Base-by-base conservation (phyloP, 1,284 basidiomycete genomes). In the Rhizopogon parksii region DNA sequence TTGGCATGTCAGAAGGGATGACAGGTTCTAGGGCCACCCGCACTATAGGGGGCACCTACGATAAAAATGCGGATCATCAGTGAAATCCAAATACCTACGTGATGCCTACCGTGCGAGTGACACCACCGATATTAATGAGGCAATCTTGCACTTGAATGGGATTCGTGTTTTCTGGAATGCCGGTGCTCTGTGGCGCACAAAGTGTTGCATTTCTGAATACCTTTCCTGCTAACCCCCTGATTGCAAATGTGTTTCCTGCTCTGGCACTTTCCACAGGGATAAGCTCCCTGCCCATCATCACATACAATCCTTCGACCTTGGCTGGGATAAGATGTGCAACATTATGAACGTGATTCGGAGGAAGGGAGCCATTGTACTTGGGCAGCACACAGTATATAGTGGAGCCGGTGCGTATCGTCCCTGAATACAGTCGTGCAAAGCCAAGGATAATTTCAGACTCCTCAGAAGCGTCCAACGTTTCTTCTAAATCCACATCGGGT, bases 271-370 rank as follows among this genome's bases (percentile, higher is more conserved):
- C 76, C 3, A 97, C 92, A 0, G 85, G 76, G 0, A 92, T 82
- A 15, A 99, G 77, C 62, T 98, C 95, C 36, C 92, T 77, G 2
- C 96, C 96, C 96, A 99, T 99, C 91, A 99, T 97, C 58, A 90
- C 84, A 71, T 98, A 99, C 50, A 99, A 69, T 5, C 85, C 85
- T 54, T 85, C 80, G 4, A 94, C 80, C 17, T 72, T 76, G 14
- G 87, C 76, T 7, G 73, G 68, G n/a, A 77, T 63, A 43, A 94
- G 60, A 63, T 90, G 80, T 56, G 80, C 81, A n/a, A 68, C 71
- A 68, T 96, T 95, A 30, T 71, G 68, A 6, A 85, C 78, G 60
- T 95, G 84, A 1, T 71, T 71, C 0, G 88, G 83, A 2, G 76
- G 76, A 4, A 91, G 71, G 1, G 77, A 56, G n/a, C 79, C 63